Percentiles rank a stretch among this genome's conserved stretches.
Evolutionary conservation across 2,329 filamentous ascomycete species (phyloP).

Genomic region (Rachicladosporium sp.): DNA sequence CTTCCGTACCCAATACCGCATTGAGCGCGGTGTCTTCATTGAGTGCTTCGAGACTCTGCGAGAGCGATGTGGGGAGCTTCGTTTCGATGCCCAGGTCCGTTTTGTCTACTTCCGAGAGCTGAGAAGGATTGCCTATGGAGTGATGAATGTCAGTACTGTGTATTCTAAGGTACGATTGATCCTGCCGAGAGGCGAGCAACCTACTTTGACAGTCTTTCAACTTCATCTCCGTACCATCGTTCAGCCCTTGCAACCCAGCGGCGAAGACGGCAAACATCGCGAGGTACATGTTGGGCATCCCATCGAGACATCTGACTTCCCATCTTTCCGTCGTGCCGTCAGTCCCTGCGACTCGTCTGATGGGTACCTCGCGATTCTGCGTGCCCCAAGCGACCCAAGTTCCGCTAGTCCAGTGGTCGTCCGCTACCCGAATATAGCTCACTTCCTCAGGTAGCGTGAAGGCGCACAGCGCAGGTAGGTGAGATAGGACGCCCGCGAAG

Average conservation of each 20-base stretch:
- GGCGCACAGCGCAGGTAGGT: conserved; percentile 54
- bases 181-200: conserved; percentile 1
- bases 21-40: conserved; percentile 35
- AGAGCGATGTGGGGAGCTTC: conserved; percentile 43
- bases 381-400: conserved; percentile 70
- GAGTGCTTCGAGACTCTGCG: conserved; percentile 44
- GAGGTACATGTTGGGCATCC: conserved; percentile 66
- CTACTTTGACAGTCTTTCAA: conserved; percentile 40
- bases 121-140: conserved; percentile 37
- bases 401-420: conserved; percentile 67
- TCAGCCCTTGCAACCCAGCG: conserved; percentile 47
- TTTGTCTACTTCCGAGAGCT: conserved; percentile 36
- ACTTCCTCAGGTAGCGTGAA: conserved; percentile 54
- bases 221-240: conserved; percentile 29
- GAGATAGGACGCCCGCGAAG: conserved; percentile 54
- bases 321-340: conserved; percentile 46
- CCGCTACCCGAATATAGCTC: conserved; percentile 56
- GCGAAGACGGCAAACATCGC: conserved; percentile 49
- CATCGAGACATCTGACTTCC: conserved; percentile 70
- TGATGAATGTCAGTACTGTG: too few relatives aligned
- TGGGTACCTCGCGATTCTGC: conserved; percentile 64
- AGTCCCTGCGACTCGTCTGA: conserved; percentile 46
- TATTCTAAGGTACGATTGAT: too few relatives aligned
- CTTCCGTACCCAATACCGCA: conserved; percentile 34
- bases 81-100: conserved; percentile 39